A percentile compares a stretch with the other conserved stretches of the same genome.
Evolutionary conservation across 2,329 filamentous ascomycete genomes (phyloP).

Genomic region (Aureobasidium sp.): DNA sequence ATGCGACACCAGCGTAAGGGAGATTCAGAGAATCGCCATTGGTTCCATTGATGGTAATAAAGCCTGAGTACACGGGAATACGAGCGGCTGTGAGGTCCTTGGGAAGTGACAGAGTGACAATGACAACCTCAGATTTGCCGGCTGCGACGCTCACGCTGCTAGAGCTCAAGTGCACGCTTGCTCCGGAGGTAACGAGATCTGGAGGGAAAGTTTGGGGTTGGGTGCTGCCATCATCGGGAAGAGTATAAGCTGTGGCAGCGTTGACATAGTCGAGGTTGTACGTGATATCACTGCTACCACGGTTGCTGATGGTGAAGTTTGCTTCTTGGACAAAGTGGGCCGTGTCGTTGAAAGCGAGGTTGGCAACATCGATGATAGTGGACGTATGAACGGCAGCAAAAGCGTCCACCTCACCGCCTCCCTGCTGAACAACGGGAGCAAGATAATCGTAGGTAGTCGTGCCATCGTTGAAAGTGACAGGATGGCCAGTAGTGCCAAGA

Average conservation of each 20-base stretch:
- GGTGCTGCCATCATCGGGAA: conserved; percentile 19
- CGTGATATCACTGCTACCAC: conserved; percentile 41
- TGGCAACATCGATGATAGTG: conserved; percentile 48
- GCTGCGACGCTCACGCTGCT: conserved; percentile 18
- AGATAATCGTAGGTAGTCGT: conserved; percentile 24
- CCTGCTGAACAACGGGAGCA: conserved; percentile 53
- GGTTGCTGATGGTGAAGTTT: conserved; percentile 52
- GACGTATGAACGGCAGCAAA: conserved; percentile 52
- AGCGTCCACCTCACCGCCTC: conserved; percentile 54
- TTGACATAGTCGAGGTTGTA: conserved; percentile 49
- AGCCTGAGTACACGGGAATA: conserved; percentile 30
- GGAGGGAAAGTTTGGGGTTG: conserved; percentile 20
- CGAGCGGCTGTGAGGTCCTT: conserved; percentile 21
- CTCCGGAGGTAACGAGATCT: conserved; percentile 19
- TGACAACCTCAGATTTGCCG: conserved; percentile 21
- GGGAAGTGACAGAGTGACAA: conserved; percentile 21
- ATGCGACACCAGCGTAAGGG: conserved; percentile 29
- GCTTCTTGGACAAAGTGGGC: conserved; percentile 46
- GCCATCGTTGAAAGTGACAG: conserved; percentile 27
- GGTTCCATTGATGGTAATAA: conserved; percentile 24
- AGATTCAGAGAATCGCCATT: conserved; percentile 25
- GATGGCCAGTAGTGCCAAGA: conserved; percentile 22
- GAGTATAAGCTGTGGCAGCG: conserved; percentile 49
- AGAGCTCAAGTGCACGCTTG: conserved; percentile 21
- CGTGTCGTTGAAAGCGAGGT: conserved; percentile 58